These are phyloP conservation scores for Adansonia grandidieri DNA, from an alignment of 441 rosid species.

Conservation along the genomic window DNA sequence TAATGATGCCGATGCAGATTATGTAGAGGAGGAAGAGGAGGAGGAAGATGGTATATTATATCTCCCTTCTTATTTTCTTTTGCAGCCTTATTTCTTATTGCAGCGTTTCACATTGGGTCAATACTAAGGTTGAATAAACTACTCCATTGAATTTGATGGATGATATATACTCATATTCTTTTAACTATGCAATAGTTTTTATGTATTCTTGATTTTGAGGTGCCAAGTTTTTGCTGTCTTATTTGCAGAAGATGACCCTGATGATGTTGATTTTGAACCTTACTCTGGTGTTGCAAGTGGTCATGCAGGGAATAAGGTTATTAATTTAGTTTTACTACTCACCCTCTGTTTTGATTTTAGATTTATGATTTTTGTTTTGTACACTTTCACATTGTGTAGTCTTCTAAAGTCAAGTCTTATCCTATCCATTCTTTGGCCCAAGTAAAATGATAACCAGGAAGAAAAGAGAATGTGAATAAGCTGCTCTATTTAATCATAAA, in stretches of 20 bases:
- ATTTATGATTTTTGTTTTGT: slow-evolving; percentile 8
- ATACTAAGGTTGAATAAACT: not conserved
- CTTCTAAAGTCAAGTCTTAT: not conserved
- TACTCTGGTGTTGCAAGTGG: slow-evolving; percentile 48
- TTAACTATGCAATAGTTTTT: not conserved
- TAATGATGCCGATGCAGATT: slow-evolving; percentile 69
- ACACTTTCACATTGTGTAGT: slow-evolving; percentile 2
- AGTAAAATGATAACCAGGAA: not conserved
- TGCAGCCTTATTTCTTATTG: not conserved
- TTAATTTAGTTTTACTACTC: slow-evolving; percentile 19
- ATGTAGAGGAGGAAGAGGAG: slow-evolving; percentile 79
- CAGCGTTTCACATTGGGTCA: not conserved
- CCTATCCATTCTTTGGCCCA: not conserved
- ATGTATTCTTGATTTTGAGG: slow-evolving; percentile 23
- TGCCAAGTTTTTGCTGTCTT: slow-evolving; percentile 35
- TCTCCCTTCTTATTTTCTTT: not conserved
- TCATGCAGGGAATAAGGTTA: slow-evolving; percentile 63
- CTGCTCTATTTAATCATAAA: not conserved
- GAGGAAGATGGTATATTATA: slow-evolving; percentile 79
- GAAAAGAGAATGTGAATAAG: slow-evolving; percentile 6
- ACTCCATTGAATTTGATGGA: not conserved
- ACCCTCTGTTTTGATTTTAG: not conserved
- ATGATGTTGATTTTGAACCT: slow-evolving; percentile 96
- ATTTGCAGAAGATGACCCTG: slow-evolving; percentile 90
- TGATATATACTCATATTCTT: not conserved